phyloP scores from a whole-genome alignment of 176 grass and related monocot species.

The Cenchrus americanus region DNA sequence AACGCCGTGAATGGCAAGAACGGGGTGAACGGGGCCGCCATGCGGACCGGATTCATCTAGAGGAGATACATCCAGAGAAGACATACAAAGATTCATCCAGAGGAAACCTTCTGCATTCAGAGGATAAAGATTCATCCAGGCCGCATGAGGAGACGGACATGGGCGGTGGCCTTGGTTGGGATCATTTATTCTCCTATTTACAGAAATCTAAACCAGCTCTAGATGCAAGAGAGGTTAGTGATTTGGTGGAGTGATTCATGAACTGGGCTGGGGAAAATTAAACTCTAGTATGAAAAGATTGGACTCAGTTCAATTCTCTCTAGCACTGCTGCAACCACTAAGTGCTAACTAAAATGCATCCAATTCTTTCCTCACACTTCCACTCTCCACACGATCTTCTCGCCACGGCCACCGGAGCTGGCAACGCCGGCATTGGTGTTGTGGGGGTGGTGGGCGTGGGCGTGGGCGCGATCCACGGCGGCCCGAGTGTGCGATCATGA shows the following conservation, averaged over 20 bases:
- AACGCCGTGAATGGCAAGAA: constrained; percentile 43
- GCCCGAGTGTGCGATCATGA: constrained; percentile 86
- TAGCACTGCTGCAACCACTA: constrained; percentile 22
- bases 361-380: constrained; percentile 42
- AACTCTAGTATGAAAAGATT: constrained; percentile 64
- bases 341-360: background rate
- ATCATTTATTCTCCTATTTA: constrained; percentile 68
- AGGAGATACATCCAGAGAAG: too few relatives aligned
- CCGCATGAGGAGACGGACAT: too few relatives aligned
- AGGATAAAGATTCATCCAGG: constrained; percentile 68
- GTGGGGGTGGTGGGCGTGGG: background rate
- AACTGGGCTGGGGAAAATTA: constrained; percentile 36
- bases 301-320: constrained; percentile 50
- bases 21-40: constrained; percentile 43
- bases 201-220: constrained; percentile 38
- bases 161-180: background rate
- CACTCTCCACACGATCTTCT: constrained; percentile 76
- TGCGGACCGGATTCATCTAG: constrained; percentile 32
- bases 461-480: constrained; percentile 36
- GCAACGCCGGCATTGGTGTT: background rate
- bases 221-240: constrained; percentile 26
- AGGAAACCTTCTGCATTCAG: constrained; percentile 66
- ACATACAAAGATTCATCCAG: too few relatives aligned
- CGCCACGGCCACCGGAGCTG: constrained; percentile 15
- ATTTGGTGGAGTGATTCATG: constrained; percentile 8